Base-by-base conservation (phyloP, 805 yeast species). In the Nakazawaea ernobii region DNA sequence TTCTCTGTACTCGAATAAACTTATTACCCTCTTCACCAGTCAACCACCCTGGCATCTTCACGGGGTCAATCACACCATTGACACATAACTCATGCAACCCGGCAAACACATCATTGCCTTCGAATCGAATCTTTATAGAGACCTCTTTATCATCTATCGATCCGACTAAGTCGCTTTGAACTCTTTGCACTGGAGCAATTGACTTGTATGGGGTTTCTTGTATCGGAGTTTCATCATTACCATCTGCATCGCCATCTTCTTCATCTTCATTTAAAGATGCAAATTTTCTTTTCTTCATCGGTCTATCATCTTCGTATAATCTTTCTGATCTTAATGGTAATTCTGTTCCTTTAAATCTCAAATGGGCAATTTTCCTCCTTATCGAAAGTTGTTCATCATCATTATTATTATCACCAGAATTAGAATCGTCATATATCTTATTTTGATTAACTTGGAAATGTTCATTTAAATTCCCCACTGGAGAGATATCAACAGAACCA, bases 41-140 rank as follows among this genome's bases (percentile, higher is more conserved):
- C 30, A 87, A 61, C 91, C 90, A 87, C 29, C 80, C 75, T 0
- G 96, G 95, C 13, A 85, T 63, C 0, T 54, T 67, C n/a, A 71
- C 66, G 0, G 85, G 74, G 53, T 84, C 74, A 1, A 82, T 62
- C 0, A 72, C 55, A 1, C 69, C 74, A 52, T 65, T 48, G 45
- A 68, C 68, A 27, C 89, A 75, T 14, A 87, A 67, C 56, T 85
- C 83, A 60, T 85, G 89, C 35, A 87, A 57, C 0, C 96, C 96
- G 2, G 80, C 95, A 70, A 82, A 87, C 0, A 88, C 74, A 59
- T 87, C 95, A 15, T 67, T 70, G 1, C 96, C 96, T 3, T 72
- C 65, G 4, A 87, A 61, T 49, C 72, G 67, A 52, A 66, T 29
- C 9, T 51, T 53, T 13, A 66, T 47, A 7, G 48, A 54, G 6